Percentiles rank a stretch among this genome's conserved stretches.
Evolutionary conservation across 257 asterid genomes (phyloP).

Genomic region (Knoxia roxburghii): DNA sequence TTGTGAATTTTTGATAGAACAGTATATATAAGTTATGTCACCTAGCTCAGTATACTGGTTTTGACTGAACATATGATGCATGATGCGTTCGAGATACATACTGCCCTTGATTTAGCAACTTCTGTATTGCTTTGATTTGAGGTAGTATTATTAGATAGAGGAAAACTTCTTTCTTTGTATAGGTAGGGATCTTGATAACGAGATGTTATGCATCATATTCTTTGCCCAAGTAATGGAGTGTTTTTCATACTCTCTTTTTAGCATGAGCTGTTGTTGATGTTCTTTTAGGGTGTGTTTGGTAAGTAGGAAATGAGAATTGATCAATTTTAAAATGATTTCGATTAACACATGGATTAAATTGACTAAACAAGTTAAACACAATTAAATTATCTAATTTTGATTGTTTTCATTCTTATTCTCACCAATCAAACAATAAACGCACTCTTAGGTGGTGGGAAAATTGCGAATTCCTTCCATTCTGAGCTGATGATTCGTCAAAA

Average conservation of each 20-base stretch:
- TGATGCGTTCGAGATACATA: not conserved
- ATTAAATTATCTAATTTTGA: too few relatives aligned
- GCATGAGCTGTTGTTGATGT: not conserved
- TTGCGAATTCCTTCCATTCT: too few relatives aligned
- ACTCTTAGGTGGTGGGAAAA: too few relatives aligned
- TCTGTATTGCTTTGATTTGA: not conserved
- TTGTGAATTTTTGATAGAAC: not conserved
- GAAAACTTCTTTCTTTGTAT: not conserved
- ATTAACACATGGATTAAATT: too few relatives aligned
- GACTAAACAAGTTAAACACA: too few relatives aligned
- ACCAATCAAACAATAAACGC: too few relatives aligned
- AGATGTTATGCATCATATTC: not conserved
- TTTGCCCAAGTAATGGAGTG: not conserved
- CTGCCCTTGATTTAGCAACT: not conserved
- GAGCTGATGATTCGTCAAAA: too few relatives aligned
- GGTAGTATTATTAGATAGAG: not conserved
- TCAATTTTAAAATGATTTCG: too few relatives aligned
- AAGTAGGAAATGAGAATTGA: too few relatives aligned
- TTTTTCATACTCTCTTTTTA: not conserved
- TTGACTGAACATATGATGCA: not conserved
- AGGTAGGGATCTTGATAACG: not conserved
- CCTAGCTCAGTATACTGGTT: conserved; percentile 1
- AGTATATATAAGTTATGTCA: not conserved
- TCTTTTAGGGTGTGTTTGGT: too few relatives aligned
- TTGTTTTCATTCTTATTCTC: too few relatives aligned